Evolutionary conservation across 306 rosid genomes (phyloP).

Genomic region (Sechiopsis laciniata): DNA sequence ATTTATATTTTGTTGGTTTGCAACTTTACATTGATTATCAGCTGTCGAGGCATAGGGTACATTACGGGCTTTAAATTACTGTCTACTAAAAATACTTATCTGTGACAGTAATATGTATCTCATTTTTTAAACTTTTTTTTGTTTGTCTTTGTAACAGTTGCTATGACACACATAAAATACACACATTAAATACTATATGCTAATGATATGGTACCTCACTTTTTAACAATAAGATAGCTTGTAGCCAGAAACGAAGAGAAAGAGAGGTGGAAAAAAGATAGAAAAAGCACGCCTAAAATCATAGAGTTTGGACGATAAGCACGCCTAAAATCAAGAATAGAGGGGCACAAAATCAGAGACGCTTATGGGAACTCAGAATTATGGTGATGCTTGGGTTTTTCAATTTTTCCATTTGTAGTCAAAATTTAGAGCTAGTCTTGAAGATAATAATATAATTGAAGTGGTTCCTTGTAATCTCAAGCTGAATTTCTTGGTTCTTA

Average conservation of each 20-base stretch:
- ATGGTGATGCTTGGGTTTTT: slow-evolving; percentile 1
- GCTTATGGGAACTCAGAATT: not conserved
- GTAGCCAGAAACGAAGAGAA: not conserved
- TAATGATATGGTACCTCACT: not conserved
- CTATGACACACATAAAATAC: not conserved
- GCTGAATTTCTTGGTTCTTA: slow-evolving; percentile 12
- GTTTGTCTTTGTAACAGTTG: not conserved
- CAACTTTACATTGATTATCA: not conserved
- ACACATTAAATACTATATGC: not conserved
- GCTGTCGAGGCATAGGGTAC: not conserved
- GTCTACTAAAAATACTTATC: not conserved
- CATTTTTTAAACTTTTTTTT: not conserved
- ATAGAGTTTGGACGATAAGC: not conserved
- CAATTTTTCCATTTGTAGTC: not conserved
- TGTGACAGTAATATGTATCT: not conserved
- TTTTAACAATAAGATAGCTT: not conserved
- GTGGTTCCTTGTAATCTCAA: not conserved
- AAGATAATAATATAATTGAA: not conserved
- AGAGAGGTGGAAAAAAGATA: not conserved
- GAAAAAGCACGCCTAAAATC: not conserved
- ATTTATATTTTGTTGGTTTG: not conserved
- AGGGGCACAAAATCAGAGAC: not conserved
- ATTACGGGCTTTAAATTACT: not conserved
- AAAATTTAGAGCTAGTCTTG: not conserved
- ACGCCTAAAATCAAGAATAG: not conserved